Evolutionary conservation across 345 rosid genomes (phyloP), one percentile per base, ranked within the genome.

Genomic region (Litchi chinensis): DNA sequence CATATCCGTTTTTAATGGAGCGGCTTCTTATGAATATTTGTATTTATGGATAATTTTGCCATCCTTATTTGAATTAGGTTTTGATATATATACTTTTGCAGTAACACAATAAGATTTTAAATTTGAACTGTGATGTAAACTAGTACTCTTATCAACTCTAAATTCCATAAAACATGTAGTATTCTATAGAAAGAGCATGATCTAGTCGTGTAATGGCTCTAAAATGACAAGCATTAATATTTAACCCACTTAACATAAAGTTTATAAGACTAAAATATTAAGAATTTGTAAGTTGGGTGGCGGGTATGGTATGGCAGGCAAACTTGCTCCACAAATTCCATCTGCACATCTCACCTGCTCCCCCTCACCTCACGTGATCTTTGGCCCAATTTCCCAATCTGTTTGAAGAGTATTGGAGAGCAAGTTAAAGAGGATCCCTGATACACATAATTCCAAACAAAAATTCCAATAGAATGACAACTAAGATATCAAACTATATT

Each of bases 391-490:
- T 80, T 76, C 26, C 46, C 15, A 22, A 28, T 39, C 57, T 72
- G 62, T 63, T 65, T 19, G 22, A 65, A 67, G 21, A 54, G 56
- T 68, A 76, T 39, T 32, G 37, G 37, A 32, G 37, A 3, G 37
- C 37, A 32, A 32, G 37, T 32, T 0, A 32, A 44, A 73, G 32
- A 18, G 52, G 74, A 75, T 56, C 83, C 80, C 85, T 70, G 87
- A 82, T 82, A 87, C 90, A 80, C 88, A 84, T 75, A 72, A 77
- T 59, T 87, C 92, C 92, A 92, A 84, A 80, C 82, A 84, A 77
- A 85, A 76, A 83, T 78, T 82, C 91, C 90, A 87, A 79, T 32
- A 65, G 89, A 89, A 91, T 78, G 92, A 83, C 92, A 89, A 72
- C 90, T 82, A 79, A 74, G 81, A 73, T 79, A 79, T 79, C 72